Evolutionary conservation across 495 filamentous ascomycete genomes (phyloP), one percentile per base, ranked within the genome.

Genomic region (Clohesyomyces aquaticus): DNA sequence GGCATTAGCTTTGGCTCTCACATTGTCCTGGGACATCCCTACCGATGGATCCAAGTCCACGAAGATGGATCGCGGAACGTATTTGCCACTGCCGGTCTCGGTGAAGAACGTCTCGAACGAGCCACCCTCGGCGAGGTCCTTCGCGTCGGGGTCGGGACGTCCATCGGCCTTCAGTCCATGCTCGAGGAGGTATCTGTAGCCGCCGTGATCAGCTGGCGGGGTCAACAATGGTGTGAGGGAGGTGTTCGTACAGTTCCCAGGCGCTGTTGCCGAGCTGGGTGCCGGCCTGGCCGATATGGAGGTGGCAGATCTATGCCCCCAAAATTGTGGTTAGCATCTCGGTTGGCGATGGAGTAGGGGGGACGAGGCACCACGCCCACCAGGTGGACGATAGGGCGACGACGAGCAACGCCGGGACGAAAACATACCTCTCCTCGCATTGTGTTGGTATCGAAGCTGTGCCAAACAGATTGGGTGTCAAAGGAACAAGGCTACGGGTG

Each of bases 241-340:
- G 68, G 59, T 46, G 9, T 23, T 49, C 89, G 73, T 86, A 93
- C 91, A 96, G 86, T 79, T 96, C 91, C 91, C 91, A 96, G 63
- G 91, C 91, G 75, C 88, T 91, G 82, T 93, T 94, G 73, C 91
- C 91, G 53, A 96, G 87, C 88, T 96, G 91, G 64, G 83, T 85
- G 80, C 91, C 91, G 80, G 91, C 91, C 82, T 96, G 91, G 81
- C 91, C 91, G 74, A 96, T 85, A 75, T 96, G 91, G 72, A 96
- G 81, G 77, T 96, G 91, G 73, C 88, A 87, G 75, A 96, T 83
- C 90, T 96, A 46, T 55, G 32, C 28, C 32, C 50, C 21, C 28
- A 48, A 18, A 8, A 19, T 51, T 41, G 53, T 28, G 45, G 54
- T 67, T 64, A 67, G 67, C 63, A 59, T 18, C 23, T 29, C 12